phyloP scores from a whole-genome alignment of 2,329 filamentous ascomycete species.

The Stenocarpella maydis region DNA sequence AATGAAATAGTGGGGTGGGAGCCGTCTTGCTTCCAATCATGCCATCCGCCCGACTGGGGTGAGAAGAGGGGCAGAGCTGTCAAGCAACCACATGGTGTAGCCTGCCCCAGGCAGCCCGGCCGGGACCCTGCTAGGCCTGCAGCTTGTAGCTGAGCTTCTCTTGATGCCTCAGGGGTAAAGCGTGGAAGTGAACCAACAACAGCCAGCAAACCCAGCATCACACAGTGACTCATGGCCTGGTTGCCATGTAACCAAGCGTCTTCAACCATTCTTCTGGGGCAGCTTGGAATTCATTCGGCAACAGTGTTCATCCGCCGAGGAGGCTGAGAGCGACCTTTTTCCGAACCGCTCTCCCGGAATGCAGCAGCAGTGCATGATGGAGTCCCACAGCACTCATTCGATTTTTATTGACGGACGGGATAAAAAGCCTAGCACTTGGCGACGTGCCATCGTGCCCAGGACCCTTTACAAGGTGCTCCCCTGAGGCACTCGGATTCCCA shows the following conservation, averaged over 20 bases:
- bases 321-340: neutral
- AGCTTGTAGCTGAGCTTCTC: neutral
- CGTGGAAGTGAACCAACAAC: neutral
- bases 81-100: constrained; percentile 26
- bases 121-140: neutral
- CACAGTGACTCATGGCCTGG: neutral
- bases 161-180: constrained; percentile 25
- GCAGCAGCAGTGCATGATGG: neutral
- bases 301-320: too few relatives aligned
- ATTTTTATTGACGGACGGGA: neutral
- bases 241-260: neutral
- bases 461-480: neutral
- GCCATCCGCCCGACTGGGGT: constrained; percentile 25
- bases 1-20: constrained; percentile 28
- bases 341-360: neutral
- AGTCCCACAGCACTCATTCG: neutral
- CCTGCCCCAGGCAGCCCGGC: neutral
- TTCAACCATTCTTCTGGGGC: too few relatives aligned
- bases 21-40: constrained; percentile 28
- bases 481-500: neutral
- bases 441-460: constrained; percentile 22
- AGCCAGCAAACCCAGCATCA: neutral
- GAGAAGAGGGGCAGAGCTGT: constrained; percentile 25
- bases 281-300: neutral
- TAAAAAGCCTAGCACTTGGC: constrained; percentile 9